Evolutionary conservation across 1,284 basidiomycete species (phyloP), one percentile per base, ranked within the genome.

Genomic region (Cutaneotrichosporon daszewskae): DNA sequence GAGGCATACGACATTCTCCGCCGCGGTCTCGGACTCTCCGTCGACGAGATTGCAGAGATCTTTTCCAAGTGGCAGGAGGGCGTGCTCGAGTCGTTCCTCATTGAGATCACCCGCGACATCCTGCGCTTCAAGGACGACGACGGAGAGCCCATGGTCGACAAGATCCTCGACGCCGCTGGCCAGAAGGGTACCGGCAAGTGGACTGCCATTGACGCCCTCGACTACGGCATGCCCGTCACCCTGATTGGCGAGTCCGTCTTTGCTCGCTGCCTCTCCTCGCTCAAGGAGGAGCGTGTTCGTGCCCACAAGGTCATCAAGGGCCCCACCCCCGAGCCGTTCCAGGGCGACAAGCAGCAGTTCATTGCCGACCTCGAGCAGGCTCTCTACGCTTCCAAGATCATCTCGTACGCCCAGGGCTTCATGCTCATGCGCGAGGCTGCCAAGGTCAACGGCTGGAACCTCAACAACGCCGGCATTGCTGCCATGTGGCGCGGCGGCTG

Each of bases 121-220:
- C 83, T 96, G 69, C 84, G 83, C 66, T 95, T 86, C 81, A 92
- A 96, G 71, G 95, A 98, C 69, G 59, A 49, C 32, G 94, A 98
- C 71, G 94, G 92, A 49, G 79, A 73, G 62, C 87, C 90, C 46
- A 80, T 98, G 57, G 82, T 98, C 55, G 79, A 77, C 66, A 98
- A 98, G 77, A 95, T 99, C 64, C 80, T 96, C 55, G 92, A 96
- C 72, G 70, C 85, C 66, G 95, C 95, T 54, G 95, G 94, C 48
- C 95, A 99, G 74, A 99, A 99, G 77, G 95, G 95, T 71, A 99
- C 95, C 57, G 95, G 95, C 49, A 98, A 98, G 76, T 99, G 95
- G 95, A 99, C 95, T 51, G 95, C 95, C 55, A 87, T 97, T 66
- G 88, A 91, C 68, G 95, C 95, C 51, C 84, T 98, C 57, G 95